Base-by-base conservation (phyloP, 1,284 basidiomycete species). In the Schizophyllum amplum region DNA sequence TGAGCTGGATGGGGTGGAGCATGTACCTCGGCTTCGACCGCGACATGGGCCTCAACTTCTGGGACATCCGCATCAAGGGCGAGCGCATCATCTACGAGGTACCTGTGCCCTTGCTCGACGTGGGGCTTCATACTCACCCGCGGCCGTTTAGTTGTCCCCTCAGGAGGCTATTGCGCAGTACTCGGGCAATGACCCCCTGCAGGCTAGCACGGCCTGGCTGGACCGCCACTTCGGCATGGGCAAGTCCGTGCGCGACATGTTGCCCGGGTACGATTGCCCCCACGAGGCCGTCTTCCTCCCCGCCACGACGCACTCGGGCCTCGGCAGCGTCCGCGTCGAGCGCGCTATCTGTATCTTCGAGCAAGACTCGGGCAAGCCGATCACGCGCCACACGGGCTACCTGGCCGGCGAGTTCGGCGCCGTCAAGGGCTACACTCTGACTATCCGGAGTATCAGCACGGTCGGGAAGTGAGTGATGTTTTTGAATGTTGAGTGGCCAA, bases 161-260 rank as follows among this genome's bases (percentile, higher is more conserved):
- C 81, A 82, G 64, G 81, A 83, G 60, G 81, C 83, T 0, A 69
- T 86, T 55, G 83, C 83, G 6, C 83, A 85, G 57, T 86, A 86
- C 57, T 75, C 79, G 25, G 85, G 86, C 0, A 79, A 78, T 59
- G 84, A 88, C 63, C 85, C 86, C 5, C 73, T 81, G 63, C 84
- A 87, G 68, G 69, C 77, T 0, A 76, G 78, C 1, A 83, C 84
- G 2, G 82, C 82, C 2, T 88, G 81, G 77, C 76, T 86, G 7
- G 86, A 87, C 62, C 72, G 83, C 5, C 79, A 77, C 63, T 87
- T 85, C 60, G 85, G 85, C 27, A 84, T 87, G 81, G 80, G 80
- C 0, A 62, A 63, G n/a, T 54, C 73, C 2, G 80, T 82, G 7
- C 75, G 80, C 22, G 76, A 82, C 53, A 72, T 86, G 69, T 74